Evolutionary conservation across 306 rosid species (phyloP).

Genomic region (Astragalus membranaceus): DNA sequence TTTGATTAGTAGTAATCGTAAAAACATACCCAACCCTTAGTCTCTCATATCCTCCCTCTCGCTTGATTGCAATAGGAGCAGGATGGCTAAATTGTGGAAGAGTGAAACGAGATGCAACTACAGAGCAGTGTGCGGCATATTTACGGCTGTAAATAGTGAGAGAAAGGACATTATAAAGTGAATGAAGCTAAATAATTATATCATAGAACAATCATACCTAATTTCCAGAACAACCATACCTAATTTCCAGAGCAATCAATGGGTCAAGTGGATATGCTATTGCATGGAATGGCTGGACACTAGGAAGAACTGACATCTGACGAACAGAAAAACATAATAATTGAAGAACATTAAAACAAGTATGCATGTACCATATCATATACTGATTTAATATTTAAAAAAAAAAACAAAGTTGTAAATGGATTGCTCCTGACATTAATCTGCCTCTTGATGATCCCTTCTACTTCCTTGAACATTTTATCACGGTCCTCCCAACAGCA

Average conservation of each 20-base stretch:
- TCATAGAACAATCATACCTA: constrained; percentile 38
- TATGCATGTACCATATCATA: neutral
- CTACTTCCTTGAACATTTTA: constrained; percentile 83
- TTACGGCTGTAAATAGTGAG: constrained; percentile 49
- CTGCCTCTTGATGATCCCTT: constrained; percentile 86
- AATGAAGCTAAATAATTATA: neutral
- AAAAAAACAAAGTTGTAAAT: neutral
- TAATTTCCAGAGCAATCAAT: constrained; percentile 88
- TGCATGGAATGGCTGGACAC: constrained; percentile 99
- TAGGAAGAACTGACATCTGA: constrained; percentile 96
- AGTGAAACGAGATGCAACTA: constrained; percentile 82
- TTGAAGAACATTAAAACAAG: constrained; percentile 2
- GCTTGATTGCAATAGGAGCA: constrained; percentile 51
- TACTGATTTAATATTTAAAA: neutral
- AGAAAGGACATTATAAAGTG: neutral
- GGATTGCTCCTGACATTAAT: constrained; percentile 61
- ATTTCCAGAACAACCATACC: constrained; percentile 95
- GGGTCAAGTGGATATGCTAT: constrained; percentile 97
- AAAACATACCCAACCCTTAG: constrained; percentile 79
- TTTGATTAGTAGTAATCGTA: neutral
- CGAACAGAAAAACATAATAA: constrained; percentile 7
- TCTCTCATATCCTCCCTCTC: constrained; percentile 60
- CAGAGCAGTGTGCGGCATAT: constrained; percentile 90
- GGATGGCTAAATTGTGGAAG: constrained; percentile 78
- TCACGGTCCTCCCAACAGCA: constrained; percentile 99